Conservation (phyloP, 768 basidiomycete genomes). For the Kwoniella mangroviensis region DNA sequence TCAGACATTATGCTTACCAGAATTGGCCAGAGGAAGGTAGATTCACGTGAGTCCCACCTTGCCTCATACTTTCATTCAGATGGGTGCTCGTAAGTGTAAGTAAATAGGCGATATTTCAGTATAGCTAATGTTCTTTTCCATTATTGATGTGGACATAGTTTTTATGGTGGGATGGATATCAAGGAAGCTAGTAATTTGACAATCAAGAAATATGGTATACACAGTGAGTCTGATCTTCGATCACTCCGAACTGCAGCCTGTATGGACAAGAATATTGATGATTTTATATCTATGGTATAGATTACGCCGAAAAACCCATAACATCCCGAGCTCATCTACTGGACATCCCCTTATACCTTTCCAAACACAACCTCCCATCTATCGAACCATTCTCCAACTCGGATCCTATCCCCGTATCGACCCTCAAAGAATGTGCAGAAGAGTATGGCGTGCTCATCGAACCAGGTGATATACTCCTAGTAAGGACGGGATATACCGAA, state of each 20-base stretch:
- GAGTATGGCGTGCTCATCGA: conserved; percentile 12
- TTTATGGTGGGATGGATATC: conserved; percentile 35
- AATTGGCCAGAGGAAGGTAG: conserved; percentile 35
- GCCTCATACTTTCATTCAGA: background rate
- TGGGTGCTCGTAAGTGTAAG: background rate
- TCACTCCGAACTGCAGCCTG: too few relatives aligned
- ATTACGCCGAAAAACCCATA: conserved; percentile 18
- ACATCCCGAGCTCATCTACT: conserved; percentile 37
- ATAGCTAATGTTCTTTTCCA: too few relatives aligned
- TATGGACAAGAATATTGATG: too few relatives aligned
- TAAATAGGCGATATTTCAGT: background rate
- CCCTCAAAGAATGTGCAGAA: conserved; percentile 21
- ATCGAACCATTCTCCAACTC: conserved; percentile 22
- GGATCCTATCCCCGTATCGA: conserved; percentile 23
- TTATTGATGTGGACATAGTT: background rate
- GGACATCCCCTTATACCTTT: conserved; percentile 35
- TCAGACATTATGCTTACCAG: conserved; percentile 37
- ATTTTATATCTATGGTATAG: too few relatives aligned
- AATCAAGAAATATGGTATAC: conserved; percentile 29
- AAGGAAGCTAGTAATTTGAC: conserved; percentile 31
- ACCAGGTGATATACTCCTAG: conserved; percentile 36
- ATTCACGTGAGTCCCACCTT: conserved; percentile 6
- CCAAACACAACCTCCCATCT: conserved; percentile 22
- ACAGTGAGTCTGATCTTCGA: too few relatives aligned
- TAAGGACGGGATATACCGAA: conserved; percentile 37